phyloP scores from a whole-genome alignment of 495 filamentous ascomycete genomes.

The Penicillium cosmopolitanum region DNA sequence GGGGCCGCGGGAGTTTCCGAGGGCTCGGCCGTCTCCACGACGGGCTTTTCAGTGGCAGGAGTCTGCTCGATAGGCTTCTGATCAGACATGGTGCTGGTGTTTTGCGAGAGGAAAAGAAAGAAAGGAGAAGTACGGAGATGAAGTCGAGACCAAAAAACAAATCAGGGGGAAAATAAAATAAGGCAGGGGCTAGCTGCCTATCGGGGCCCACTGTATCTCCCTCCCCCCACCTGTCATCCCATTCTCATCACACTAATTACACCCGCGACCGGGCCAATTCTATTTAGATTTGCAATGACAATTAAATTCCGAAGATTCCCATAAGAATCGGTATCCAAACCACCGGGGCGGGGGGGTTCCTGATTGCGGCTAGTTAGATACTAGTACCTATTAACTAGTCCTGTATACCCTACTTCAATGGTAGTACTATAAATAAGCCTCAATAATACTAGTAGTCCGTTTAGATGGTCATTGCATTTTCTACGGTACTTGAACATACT shows the following conservation, averaged over 20 bases:
- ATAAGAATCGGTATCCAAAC: neutral
- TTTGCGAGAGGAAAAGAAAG: slow-evolving; percentile 13
- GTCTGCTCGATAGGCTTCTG: slow-evolving; percentile 25
- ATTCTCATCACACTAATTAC: neutral
- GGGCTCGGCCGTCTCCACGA: slow-evolving; percentile 20
- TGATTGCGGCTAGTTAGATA: neutral
- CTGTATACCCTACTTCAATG: too few relatives aligned
- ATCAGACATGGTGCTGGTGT: slow-evolving; percentile 30
- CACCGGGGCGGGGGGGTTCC: neutral
- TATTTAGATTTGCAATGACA: neutral
- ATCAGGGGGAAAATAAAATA: slow-evolving; percentile 1
- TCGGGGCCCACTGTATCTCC: neutral
- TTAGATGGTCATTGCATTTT: too few relatives aligned
- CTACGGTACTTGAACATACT: too few relatives aligned
- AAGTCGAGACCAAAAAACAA: slow-evolving; percentile 18
- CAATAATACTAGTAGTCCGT: too few relatives aligned
- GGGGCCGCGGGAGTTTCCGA: slow-evolving; percentile 21
- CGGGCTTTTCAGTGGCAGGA: slow-evolving; percentile 23
- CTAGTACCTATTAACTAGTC: too few relatives aligned
- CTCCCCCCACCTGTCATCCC: neutral
- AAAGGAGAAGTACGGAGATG: slow-evolving; percentile 20
- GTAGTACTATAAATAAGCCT: too few relatives aligned
- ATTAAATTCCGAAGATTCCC: neutral
- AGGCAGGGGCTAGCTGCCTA: slow-evolving; percentile 1
- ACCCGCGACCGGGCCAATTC: neutral